phyloP scores from a whole-genome alignment of 208 protist genomes.

The Jaenimonas drosophilae region DNA sequence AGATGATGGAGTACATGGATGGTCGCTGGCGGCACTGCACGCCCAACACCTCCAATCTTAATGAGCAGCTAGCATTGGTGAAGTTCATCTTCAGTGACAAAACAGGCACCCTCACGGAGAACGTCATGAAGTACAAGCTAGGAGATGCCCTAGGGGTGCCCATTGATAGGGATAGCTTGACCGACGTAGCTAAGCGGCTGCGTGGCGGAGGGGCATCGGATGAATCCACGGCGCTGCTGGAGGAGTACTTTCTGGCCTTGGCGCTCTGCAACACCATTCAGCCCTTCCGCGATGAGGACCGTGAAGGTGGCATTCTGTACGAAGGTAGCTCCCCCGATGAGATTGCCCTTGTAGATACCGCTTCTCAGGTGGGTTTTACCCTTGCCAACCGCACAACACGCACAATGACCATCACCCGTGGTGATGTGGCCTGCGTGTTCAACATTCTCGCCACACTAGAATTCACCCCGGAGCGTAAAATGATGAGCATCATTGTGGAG shows the following conservation, averaged over 20 bases:
- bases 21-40: conserved; percentile 56
- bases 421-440: conserved; percentile 32
- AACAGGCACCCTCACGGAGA: conserved; percentile 90
- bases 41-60: conserved; percentile 87
- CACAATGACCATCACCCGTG: conserved; percentile 16
- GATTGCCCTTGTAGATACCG: conserved; percentile 86
- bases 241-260: conserved; percentile 73
- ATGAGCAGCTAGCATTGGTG: conserved; percentile 87
- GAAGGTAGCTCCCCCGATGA: conserved; percentile 91
- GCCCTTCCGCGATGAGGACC: conserved; percentile 41
- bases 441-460: conserved; percentile 80
- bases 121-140: conserved; percentile 81
- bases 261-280: conserved; percentile 85
- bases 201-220: no score
- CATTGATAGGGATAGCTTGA: conserved; percentile 40
- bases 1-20: conserved; percentile 78
- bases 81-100: conserved; percentile 90
- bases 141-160: conserved; percentile 54
- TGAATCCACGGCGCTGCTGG: conserved; percentile 8
- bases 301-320: conserved; percentile 51
- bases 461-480: conserved; percentile 86
- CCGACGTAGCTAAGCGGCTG: no score
- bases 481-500: conserved; percentile 88
- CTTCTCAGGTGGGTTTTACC: conserved; percentile 48
- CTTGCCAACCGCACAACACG: conserved; percentile 54